phyloP scores from a whole-genome alignment of 495 filamentous ascomycete genomes.

The Hypoxylon intermedium region DNA sequence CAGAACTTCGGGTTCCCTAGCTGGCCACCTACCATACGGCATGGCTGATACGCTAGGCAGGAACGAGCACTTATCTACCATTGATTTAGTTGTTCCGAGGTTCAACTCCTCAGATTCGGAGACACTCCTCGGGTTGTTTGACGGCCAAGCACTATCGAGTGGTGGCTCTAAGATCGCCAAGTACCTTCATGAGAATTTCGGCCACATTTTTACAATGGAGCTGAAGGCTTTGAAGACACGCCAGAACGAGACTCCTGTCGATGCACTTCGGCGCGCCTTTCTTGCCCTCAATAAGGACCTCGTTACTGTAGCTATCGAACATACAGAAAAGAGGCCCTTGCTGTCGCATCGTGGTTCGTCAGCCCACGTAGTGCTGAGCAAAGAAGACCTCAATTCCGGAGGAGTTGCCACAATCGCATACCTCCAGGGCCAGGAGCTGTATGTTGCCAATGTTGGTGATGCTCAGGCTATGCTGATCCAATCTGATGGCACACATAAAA shows the following conservation, averaged over 20 bases:
- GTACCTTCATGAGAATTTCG: conserved; percentile 93
- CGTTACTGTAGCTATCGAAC: conserved; percentile 82
- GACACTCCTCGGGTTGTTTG: conserved; percentile 90
- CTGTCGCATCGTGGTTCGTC: conserved; percentile 72
- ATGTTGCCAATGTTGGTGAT: conserved; percentile 94
- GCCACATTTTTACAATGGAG: conserved; percentile 80
- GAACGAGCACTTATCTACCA: conserved; percentile 94
- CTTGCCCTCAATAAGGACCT: conserved; percentile 92
- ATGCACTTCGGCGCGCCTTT: conserved; percentile 87
- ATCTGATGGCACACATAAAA: conserved; percentile 77
- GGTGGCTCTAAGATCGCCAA: conserved; percentile 95
- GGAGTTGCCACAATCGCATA: conserved; percentile 93
- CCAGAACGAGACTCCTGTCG: conserved; percentile 71
- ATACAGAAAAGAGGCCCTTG: conserved; percentile 72
- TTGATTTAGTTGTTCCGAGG: conserved; percentile 94
- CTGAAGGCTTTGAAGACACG: conserved; percentile 68
- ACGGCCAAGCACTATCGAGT: conserved; percentile 82
- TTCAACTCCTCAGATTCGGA: conserved; percentile 92
- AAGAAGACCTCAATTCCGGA: conserved; percentile 87
- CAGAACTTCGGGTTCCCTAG: conserved; percentile 89
- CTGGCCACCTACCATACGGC: conserved; percentile 87
- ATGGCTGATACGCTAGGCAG: conserved; percentile 97
- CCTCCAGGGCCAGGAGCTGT: conserved; percentile 85
- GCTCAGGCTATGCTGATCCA: conserved; percentile 93
- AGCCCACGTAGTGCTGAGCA: conserved; percentile 72